A percentile compares a stretch with the other conserved stretches of the same genome.
phyloP scores from a whole-genome alignment of 2,329 filamentous ascomycete species.

The Calonectria multiphialidica region DNA sequence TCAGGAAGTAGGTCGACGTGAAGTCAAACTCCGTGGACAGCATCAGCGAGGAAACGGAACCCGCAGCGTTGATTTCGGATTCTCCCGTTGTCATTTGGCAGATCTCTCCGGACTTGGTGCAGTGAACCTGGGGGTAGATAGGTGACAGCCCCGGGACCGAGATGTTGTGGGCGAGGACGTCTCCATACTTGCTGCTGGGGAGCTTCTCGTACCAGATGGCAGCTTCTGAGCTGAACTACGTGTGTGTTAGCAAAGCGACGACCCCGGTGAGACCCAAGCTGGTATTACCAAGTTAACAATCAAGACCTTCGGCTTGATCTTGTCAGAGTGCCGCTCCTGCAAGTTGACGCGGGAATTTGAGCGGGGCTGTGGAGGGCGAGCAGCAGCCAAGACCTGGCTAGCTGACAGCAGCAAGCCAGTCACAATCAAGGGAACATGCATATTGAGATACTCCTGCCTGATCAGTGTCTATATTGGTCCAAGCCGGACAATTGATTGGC shows the following conservation, averaged over 20 bases:
- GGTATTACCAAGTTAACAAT: background rate
- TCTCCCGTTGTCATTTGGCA: constrained; percentile 9
- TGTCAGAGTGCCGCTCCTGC: background rate
- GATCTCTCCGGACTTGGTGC: constrained; percentile 8
- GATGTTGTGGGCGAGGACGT: constrained; percentile 1
- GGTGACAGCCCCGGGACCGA: constrained; percentile 1
- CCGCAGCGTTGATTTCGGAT: constrained; percentile 29
- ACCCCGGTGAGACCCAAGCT: background rate
- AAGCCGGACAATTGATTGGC: background rate
- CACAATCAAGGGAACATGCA: background rate
- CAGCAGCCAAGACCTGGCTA: background rate
- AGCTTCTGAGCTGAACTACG: background rate
- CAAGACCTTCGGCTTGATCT: constrained; percentile 13
- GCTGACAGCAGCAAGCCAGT: constrained; percentile 1
- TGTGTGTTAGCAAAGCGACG: background rate
- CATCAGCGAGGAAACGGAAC: constrained; percentile 28
- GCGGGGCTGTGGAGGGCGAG: background rate
- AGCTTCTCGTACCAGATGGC: constrained; percentile 11
- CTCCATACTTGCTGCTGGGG: background rate
- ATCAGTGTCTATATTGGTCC: background rate
- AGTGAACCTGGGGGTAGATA: constrained; percentile 10
- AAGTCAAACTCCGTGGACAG: constrained; percentile 31
- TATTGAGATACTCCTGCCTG: background rate
- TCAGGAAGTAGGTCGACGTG: constrained; percentile 32
- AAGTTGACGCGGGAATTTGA: background rate